Evolutionary conservation across 495 filamentous ascomycete species (phyloP).

Genomic region (Thozetella sp.): DNA sequence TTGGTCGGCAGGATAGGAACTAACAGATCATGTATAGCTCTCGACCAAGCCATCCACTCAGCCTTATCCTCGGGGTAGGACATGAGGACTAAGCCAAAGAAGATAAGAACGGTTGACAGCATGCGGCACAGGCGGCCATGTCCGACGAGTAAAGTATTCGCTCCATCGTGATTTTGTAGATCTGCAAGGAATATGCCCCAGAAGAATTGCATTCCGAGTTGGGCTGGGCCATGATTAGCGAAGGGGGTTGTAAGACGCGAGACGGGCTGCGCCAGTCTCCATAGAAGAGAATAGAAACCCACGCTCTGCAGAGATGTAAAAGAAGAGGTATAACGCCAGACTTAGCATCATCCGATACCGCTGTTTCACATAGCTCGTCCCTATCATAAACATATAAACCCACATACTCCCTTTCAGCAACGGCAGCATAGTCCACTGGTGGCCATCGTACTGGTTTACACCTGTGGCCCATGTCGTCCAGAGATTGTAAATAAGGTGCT

Average conservation of each 20-base stretch:
- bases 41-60: conserved; percentile 61
- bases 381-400: conserved; percentile 59
- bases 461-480: conserved; percentile 60
- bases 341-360: conserved; percentile 56
- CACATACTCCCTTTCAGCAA: conserved; percentile 63
- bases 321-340: conserved; percentile 53
- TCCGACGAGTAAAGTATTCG: conserved; percentile 50
- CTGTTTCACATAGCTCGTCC: conserved; percentile 57
- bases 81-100: conserved; percentile 56
- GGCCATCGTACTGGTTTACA: conserved; percentile 61
- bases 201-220: conserved; percentile 63
- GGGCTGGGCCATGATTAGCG: conserved; percentile 34
- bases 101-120: conserved; percentile 43
- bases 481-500: conserved; percentile 41
- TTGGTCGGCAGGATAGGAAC: conserved; percentile 58
- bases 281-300: conserved; percentile 14
- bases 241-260: no score
- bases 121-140: conserved; percentile 47
- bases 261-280: no score
- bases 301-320: conserved; percentile 51
- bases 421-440: conserved; percentile 69
- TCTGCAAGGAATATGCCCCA: conserved; percentile 68
- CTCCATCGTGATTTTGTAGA: conserved; percentile 52
- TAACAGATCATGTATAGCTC: conserved; percentile 41
- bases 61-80: conserved; percentile 63